These are phyloP conservation scores for Stachybotrys echinatus DNA, from an alignment of 2,329 filamentous ascomycete species.

Conservation along the genomic window DNA sequence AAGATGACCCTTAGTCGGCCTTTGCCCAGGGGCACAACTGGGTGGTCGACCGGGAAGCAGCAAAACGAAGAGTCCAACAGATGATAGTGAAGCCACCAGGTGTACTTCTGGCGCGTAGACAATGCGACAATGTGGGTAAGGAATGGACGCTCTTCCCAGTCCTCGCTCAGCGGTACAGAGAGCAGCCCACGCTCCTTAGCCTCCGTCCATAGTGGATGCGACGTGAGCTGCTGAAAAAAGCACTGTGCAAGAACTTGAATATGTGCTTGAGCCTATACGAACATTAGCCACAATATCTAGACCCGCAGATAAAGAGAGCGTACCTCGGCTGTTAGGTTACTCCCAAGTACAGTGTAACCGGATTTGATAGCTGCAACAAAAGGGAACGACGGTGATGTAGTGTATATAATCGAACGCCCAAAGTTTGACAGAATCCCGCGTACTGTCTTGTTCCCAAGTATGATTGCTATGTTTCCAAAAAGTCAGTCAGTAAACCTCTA, in stretches of 20 bases:
- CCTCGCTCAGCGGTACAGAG: slow-evolving; percentile 18
- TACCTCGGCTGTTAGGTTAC: slow-evolving; percentile 6
- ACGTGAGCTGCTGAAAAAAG: slow-evolving; percentile 18
- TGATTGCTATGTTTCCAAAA: slow-evolving; percentile 7
- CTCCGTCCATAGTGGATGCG: slow-evolving; percentile 13
- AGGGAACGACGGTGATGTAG: slow-evolving; percentile 12
- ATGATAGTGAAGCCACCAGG: slow-evolving; percentile 17
- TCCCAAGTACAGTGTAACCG: slow-evolving; percentile 11
- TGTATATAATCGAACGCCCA: slow-evolving; percentile 12
- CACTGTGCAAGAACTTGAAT: slow-evolving; percentile 17
- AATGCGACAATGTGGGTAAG: slow-evolving; percentile 23
- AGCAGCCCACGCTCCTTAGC: slow-evolving; percentile 20
- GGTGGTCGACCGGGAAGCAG: slow-evolving; percentile 23
- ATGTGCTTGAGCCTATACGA: slow-evolving; percentile 8
- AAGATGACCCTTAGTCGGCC: slow-evolving; percentile 31
- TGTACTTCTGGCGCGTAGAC: slow-evolving; percentile 16
- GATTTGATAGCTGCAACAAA: slow-evolving; percentile 12
- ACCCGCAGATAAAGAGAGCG: not conserved
- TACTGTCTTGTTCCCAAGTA: slow-evolving; percentile 12
- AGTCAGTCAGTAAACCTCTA: not conserved
- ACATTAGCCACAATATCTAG: not conserved
- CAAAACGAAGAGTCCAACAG: slow-evolving; percentile 10
- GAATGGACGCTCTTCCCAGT: slow-evolving; percentile 15
- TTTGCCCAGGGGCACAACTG: slow-evolving; percentile 25
- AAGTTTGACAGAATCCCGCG: slow-evolving; percentile 13